These are phyloP conservation scores for Phyllosticta citriasiana DNA, from an alignment of 2,329 filamentous ascomycete species.

Conservation along the genomic window DNA sequence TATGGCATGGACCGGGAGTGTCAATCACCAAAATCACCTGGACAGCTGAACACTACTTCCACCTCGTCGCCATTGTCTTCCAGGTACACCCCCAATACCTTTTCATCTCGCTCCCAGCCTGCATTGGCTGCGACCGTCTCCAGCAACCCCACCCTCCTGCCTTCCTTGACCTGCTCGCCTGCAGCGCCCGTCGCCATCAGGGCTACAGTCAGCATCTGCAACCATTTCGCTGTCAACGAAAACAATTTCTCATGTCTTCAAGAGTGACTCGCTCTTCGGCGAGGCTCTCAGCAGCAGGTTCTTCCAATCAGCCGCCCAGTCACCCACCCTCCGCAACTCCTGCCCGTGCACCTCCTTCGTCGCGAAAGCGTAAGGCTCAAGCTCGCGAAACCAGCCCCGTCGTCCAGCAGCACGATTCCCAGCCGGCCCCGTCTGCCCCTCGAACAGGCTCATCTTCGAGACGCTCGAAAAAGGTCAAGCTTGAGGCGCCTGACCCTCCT, in stretches of 20 bases:
- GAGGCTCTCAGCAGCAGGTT: constrained; percentile 73
- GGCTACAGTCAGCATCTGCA: constrained; percentile 22
- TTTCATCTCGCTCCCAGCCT: constrained; percentile 4
- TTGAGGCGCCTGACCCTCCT: constrained; percentile 45
- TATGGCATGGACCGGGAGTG: constrained; percentile 21
- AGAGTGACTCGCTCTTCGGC: constrained; percentile 94
- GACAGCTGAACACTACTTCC: constrained; percentile 12
- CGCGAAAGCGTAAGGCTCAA: constrained; percentile 68
- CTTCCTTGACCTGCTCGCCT: constrained; percentile 21
- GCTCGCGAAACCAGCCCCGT: constrained; percentile 32
- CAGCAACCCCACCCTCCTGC: constrained; percentile 14
- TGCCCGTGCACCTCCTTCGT: constrained; percentile 37
- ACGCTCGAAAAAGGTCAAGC: constrained; percentile 47
- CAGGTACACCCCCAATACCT: constrained; percentile 17
- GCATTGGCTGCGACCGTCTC: constrained; percentile 4
- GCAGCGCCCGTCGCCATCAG: constrained; percentile 17
- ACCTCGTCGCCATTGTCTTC: constrained; percentile 16
- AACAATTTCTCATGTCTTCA: constrained; percentile 72
- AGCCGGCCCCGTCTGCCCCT: constrained; percentile 24
- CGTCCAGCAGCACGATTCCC: constrained; percentile 37
- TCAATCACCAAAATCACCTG: constrained; percentile 10
- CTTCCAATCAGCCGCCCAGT: constrained; percentile 34
- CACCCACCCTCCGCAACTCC: constrained; percentile 29
- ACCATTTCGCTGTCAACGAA: constrained; percentile 19
- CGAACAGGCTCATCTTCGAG: constrained; percentile 26